Evolutionary conservation across 1,139 yeast genomes (phyloP), one percentile per base, ranked within the genome.

Genomic region (Candida freyschussii): DNA sequence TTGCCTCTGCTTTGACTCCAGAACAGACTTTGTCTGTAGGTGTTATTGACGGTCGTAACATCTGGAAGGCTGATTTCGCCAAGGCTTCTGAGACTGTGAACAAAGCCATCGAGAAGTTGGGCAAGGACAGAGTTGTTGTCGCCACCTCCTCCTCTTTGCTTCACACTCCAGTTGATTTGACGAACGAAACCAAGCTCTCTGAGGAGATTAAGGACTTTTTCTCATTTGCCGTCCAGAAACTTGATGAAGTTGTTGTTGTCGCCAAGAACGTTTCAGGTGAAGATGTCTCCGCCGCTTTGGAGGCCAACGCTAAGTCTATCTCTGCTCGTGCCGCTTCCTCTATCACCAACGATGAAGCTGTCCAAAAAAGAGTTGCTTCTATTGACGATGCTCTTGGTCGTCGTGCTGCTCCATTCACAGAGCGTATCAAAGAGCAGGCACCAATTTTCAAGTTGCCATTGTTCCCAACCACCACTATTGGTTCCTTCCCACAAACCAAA

Each of bases 401-500:
- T 64, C 87, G 98, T 79, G 73, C 78, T 67, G 65, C 84, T 54
- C 78, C 93, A 44, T 91, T 91, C 79, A 78, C 82, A 55, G 72
- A 66, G 45, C 86, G 98, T 76, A 78, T 85, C 60, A 81, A 72
- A 53, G 87, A 79, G 55, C 98, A 91, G 75, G 75, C 84, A 73
- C 70, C 67, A 54, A 73, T 78, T 62, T 85, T 85, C 75, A 84
- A 89, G 74, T 75, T 91, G 65, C 98, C 98, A 55, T 72, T 85
- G 62, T 91, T 91, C 95, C 98, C 98, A 69, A 91, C 98, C 62
- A 91, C 98, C 65, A 91, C 98, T 57, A 91, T 91, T 67, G 98
- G 98, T 69, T 91, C 98, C 50, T 91, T 91, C 97, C 98, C 98
- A 57, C 98, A 91, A 77, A 91, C 98, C 65, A 86, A 86, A 77